Evolutionary conservation across 257 asterid species (phyloP).

Genomic region (Handroanthus guayacan): DNA sequence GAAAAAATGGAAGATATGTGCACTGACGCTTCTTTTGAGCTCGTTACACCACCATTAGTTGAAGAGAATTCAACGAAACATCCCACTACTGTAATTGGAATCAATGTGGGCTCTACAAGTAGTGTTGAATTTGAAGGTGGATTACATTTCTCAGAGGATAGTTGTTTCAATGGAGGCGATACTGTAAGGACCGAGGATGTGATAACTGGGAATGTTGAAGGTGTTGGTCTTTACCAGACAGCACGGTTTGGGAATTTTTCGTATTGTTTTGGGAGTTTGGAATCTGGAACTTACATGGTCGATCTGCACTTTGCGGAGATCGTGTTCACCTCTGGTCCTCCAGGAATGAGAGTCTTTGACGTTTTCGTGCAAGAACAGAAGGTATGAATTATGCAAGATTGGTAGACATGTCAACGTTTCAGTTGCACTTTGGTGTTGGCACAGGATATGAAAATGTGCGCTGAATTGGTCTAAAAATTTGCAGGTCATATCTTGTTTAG

Average conservation of each 20-base stretch:
- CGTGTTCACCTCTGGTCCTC: slow-evolving; percentile 60
- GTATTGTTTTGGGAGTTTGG: slow-evolving; percentile 54
- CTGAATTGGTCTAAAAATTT: slow-evolving; percentile 33
- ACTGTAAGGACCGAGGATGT: slow-evolving; percentile 50
- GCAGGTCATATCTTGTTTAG: slow-evolving; percentile 69
- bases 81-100: slow-evolving; percentile 45
- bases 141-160: slow-evolving; percentile 55
- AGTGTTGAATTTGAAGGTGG: slow-evolving; percentile 44
- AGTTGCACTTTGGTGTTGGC: background rate
- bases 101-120: slow-evolving; percentile 64
- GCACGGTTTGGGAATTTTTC: slow-evolving; percentile 67
- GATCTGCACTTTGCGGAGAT: slow-evolving; percentile 77
- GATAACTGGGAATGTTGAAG: slow-evolving; percentile 47
- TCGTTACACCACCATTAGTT: slow-evolving; percentile 51
- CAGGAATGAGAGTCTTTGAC: slow-evolving; percentile 68
- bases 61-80: slow-evolving; percentile 40
- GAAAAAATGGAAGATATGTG: slow-evolving; percentile 45
- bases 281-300: slow-evolving; percentile 56
- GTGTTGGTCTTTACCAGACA: slow-evolving; percentile 57
- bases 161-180: slow-evolving; percentile 60
- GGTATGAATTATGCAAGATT: slow-evolving; percentile 45
- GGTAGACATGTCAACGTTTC: background rate
- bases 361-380: slow-evolving; percentile 67
- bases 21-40: slow-evolving; percentile 76
- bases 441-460: background rate